Base-by-base conservation (phyloP, 495 filamentous ascomycete species). In the Hypoxylon perforatum region DNA sequence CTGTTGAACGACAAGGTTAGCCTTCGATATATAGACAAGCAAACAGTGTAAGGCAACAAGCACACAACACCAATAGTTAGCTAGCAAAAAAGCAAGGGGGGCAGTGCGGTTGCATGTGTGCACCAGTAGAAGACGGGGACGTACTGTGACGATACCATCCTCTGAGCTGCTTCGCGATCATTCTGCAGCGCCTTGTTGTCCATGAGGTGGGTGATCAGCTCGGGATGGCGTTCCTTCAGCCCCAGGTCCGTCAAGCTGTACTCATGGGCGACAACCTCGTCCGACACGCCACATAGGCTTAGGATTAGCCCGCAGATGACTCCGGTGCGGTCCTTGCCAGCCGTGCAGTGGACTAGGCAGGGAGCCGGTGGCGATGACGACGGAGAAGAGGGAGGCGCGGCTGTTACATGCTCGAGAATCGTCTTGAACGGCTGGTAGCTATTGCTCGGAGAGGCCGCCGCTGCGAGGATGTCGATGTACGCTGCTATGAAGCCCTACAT, bases 271-370 rank as follows among this genome's bases (percentile, higher is more conserved):
- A 91, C 80, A n/a, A 77, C 58, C 14, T 85, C 80, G 65, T 88
- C 82, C 0, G 77, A 61, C 0, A 87, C 81, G 21, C 86, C 86
- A 48, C 81, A 87, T 9, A 91, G 74, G 42, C 79, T 74, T 7
- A 91, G 76, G 19, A 90, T 68, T 8, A 91, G 61, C 19, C 86
- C 88, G 57, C 81, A 80, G 41, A 91, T 70, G 1, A 91, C 78
- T 10, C 89, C 89, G 1, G 89, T 91, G 41, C 88, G 77, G 73
- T 88, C 86, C 68, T 89, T 89, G 0, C 86, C 86, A 14, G 83
- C 85, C 12, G 84, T 85, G 70, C 89, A 92, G 76, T 58, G 71
- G 46, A 58, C 66, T 33, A 65, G 76, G 60, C 57, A 65, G 42
- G 76, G 64, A 61, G 73, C 25, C 35, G 57, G 63, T 57, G 70